Base-by-base conservation (phyloP, 257 asterid genomes). In the Ajuga chamaepitys region DNA sequence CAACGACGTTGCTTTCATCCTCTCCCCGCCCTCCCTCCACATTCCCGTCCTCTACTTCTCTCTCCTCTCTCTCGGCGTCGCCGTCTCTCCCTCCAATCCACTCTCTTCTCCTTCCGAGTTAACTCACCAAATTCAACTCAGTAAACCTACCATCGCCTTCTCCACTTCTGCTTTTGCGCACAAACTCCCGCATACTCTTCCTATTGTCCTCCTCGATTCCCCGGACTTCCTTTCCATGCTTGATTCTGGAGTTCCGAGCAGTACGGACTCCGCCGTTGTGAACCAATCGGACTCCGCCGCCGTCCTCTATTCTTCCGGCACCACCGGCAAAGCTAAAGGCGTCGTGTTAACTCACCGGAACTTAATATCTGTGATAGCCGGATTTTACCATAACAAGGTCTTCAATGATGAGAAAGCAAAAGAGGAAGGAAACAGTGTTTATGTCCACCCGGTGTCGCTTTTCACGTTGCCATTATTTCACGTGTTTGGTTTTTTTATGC, bases 251-350 rank as follows among this genome's bases (percentile, higher is more conserved):
- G 25, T 9, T 44, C 24, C 72, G 5, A 25, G 4, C 41, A 0
- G 14, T n/a, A 0, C 3, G 9, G 6, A 54, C 57, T 68, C 55
- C 68, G 73, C 53, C 51, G 78, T 50, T 1, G 75, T 89, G 24
- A 34, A 44, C 9, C 98, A 89, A 62, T 65, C 76, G 13, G 95
- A 84, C 63, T 6, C 88, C 10, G 97, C 98, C 4, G 91, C 89
- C 5, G 70, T 92, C 22, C 87, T 92, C 0, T 92, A 83, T 76
- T 92, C 98, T 0, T 92, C 98, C 21, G 98, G 98, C 44, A 92
- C 98, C 25, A 92, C 97, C 53, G 98, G 98, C 0, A 76, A 72
- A 62, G 88, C 82, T 7, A 89, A 89, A 25, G 98, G 91, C 9
- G 98, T 92, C 1, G 86, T 81, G 60, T n/a, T 92, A 26, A 85